Evolutionary conservation across 257 asterid genomes (phyloP).

Genomic region (Mitragyna speciosa): DNA sequence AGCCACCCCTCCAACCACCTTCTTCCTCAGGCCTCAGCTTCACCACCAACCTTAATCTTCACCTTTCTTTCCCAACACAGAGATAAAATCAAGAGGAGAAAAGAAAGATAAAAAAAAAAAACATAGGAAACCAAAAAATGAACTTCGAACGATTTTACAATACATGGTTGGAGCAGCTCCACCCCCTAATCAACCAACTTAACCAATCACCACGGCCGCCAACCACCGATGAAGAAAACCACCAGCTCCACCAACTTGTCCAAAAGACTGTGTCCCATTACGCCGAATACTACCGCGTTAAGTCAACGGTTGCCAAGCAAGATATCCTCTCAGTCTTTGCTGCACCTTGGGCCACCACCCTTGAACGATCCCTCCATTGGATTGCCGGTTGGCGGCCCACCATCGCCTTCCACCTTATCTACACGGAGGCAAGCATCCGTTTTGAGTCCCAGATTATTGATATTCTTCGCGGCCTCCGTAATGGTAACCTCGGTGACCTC

Average conservation of each 20-base stretch:
- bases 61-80: background rate
- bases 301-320: conserved; percentile 36
- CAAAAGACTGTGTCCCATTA: conserved; percentile 46
- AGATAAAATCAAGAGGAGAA: no score
- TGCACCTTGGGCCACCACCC: conserved; percentile 61
- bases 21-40: background rate
- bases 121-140: conserved; percentile 15
- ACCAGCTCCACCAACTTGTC: conserved; percentile 39
- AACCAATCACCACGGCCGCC: conserved; percentile 36
- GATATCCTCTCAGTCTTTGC: conserved; percentile 51
- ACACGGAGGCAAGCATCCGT: conserved; percentile 71
- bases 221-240: conserved; percentile 36
- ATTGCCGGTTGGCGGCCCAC: conserved; percentile 93
- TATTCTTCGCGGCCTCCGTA: conserved; percentile 56
- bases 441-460: conserved; percentile 75
- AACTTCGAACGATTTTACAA: conserved; percentile 49
- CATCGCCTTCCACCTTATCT: conserved; percentile 73
- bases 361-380: conserved; percentile 79
- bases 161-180: conserved; percentile 59
- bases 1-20: background rate
- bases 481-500: conserved; percentile 80
- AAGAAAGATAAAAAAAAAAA: no score
- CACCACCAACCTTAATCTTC: no score
- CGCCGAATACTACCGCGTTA: conserved; percentile 52
- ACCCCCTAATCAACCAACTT: conserved; percentile 42